Evolutionary conservation across 1,139 yeast genomes (phyloP).

Genomic region (Saccharomyces hybrid): DNA sequence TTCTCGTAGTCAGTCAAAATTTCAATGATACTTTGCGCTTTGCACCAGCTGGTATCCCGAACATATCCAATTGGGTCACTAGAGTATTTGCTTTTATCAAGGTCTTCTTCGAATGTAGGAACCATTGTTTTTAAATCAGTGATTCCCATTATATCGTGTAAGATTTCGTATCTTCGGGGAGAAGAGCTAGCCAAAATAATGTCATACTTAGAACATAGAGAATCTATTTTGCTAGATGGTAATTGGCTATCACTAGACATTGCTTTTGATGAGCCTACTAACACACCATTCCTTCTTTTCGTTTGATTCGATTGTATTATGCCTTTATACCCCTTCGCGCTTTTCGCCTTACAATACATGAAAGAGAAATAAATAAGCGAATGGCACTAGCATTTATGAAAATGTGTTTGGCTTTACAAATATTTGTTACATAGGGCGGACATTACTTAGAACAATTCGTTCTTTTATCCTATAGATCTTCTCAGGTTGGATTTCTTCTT

Average conservation of each 20-base stretch:
- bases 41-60: constrained; percentile 56
- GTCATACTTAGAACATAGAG: constrained; percentile 11
- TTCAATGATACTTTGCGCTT: constrained; percentile 52
- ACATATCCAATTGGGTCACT: constrained; percentile 48
- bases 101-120: constrained; percentile 58
- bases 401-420: constrained; percentile 5
- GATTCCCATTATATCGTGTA: constrained; percentile 54
- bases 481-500: constrained; percentile 13
- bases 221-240: not conserved
- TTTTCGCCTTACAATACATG: not conserved
- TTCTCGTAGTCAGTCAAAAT: constrained; percentile 27
- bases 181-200: constrained; percentile 76
- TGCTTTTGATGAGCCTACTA: not conserved
- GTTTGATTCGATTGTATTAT: not conserved
- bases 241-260: not conserved
- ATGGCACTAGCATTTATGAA: constrained; percentile 21
- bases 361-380: constrained; percentile 14
- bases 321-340: not conserved
- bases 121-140: constrained; percentile 39
- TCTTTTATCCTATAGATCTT: constrained; percentile 31
- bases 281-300: not conserved
- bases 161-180: constrained; percentile 66
- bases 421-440: constrained; percentile 25
- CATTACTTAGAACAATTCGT: constrained; percentile 29
- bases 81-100: constrained; percentile 44